Evolutionary conservation across 179 eudicot genomes (phyloP), one percentile per base, ranked within the genome.

Genomic region (Patellifolia procumbens): DNA sequence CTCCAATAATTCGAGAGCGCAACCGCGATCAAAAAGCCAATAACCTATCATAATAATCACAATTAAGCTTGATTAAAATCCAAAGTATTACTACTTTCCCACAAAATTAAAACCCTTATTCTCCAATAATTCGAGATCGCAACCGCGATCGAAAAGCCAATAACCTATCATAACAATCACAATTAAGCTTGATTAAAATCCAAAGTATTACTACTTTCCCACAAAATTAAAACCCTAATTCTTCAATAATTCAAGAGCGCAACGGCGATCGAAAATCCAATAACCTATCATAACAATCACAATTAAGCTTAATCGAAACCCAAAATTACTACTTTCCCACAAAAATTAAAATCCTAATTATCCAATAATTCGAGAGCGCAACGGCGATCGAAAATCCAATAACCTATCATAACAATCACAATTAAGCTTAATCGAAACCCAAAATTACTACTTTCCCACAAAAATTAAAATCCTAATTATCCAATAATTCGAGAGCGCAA

Each of bases 381-480:
- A 39, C n/a, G 8, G 9, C 43, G 43, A 39, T 39, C 8, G 8
- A 39, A 39, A 39, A 39, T 7, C 43, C 43, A 39, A 39, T 39
- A 7, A 39, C 8, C 5, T 39, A 26, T 28, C 4, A 58, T 26
- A 8, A 53, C n/a, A 22, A 58, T 43, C 3, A 61, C 26, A 58
- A 74, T 19, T 32, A n/a, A 61, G 5, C 10, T 3, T 17, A 17
- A 70, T n/a, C 1, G 34, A 32, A 11, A 39, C 43, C 43, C 43
- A 3, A 39, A 39, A 39, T 5, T 5, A 39, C 8, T 2, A 39
- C 8, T 5, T 22, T 4, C 26, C 22, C 24, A 62, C 22, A 74
- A 74, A 20, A 31, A 62, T 75, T 73, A 28, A 31, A 52, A 7
- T 32, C 32, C 64, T 55, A 34, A 20, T 55, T 15, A 72, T 17